phyloP scores from a whole-genome alignment of 2,329 filamentous ascomycete species.

The Lasiodiplodia gonubiensis region DNA sequence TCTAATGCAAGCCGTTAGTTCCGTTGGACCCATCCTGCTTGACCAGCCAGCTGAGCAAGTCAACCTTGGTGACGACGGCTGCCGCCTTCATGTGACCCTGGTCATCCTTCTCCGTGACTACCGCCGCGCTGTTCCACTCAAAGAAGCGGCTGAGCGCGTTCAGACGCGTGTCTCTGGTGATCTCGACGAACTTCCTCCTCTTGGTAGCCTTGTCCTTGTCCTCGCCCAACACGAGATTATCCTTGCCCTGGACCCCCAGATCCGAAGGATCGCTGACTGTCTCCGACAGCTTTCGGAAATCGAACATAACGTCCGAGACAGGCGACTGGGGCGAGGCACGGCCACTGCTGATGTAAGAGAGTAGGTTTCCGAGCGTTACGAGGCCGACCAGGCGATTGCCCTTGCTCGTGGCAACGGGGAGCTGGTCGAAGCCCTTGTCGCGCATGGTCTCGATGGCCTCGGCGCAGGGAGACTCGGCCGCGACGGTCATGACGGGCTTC shows the following conservation, averaged over 20 bases:
- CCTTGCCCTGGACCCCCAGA: conserved; percentile 45
- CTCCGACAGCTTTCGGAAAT: conserved; percentile 82
- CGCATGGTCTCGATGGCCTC: conserved; percentile 98
- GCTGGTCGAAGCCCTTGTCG: conserved; percentile 96
- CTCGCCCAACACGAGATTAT: conserved; percentile 25
- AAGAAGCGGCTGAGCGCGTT: conserved; percentile 88
- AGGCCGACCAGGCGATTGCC: conserved; percentile 79
- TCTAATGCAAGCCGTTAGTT: conserved; percentile 17
- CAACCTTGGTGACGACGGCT: conserved; percentile 95
- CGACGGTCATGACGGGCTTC: conserved; percentile 90
- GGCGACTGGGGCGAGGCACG: conserved; percentile 75
- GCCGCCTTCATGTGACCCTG: conserved; percentile 71
- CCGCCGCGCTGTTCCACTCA: conserved; percentile 95
- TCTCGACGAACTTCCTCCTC: conserved; percentile 81
- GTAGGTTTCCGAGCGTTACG: conserved; percentile 91
- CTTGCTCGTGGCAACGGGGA: conserved; percentile 80
- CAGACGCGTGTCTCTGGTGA: conserved; percentile 87
- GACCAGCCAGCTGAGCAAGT: conserved; percentile 90
- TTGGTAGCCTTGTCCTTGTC: conserved; percentile 29
- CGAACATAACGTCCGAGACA: conserved; percentile 93
- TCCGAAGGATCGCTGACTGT: conserved; percentile 86
- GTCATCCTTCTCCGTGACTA: conserved; percentile 80
- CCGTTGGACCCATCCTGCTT: conserved; percentile 57
- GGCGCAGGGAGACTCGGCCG: conserved; percentile 72
- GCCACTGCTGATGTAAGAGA: conserved; percentile 86